These are phyloP conservation scores for Arthrobotrys sinensis DNA, from an alignment of 2,329 filamentous ascomycete genomes.

Conservation along the genomic window DNA sequence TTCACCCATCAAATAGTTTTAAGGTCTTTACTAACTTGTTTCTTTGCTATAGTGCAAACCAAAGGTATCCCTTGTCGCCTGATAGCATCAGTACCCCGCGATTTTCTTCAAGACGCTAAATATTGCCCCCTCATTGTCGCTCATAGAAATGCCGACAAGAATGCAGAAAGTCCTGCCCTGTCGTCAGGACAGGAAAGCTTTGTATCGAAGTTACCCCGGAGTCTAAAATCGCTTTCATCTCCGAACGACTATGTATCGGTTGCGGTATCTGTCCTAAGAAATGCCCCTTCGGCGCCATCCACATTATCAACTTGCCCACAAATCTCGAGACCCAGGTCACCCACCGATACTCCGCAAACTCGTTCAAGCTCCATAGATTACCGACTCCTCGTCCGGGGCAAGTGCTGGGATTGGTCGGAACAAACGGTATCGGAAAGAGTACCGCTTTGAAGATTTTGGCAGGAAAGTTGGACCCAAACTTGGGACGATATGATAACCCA, in stretches of 20 bases:
- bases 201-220: constrained; percentile 93
- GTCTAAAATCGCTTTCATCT: constrained; percentile 98
- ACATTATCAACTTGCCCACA: constrained; percentile 99
- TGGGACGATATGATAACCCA: constrained; percentile 94
- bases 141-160: constrained; percentile 95
- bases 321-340: constrained; percentile 99
- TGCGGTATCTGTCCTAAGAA: constrained; percentile 99
- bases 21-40: constrained; percentile 65
- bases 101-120: constrained; percentile 33
- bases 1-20: not conserved
- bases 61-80: constrained; percentile 73
- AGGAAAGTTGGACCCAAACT: constrained; percentile 97
- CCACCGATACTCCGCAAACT: constrained; percentile 98
- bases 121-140: constrained; percentile 65
- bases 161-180: constrained; percentile 98
- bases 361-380: constrained; percentile 98
- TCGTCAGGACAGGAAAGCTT: constrained; percentile 96
- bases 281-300: constrained; percentile 93
- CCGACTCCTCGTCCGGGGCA: constrained; percentile 96
- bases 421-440: constrained; percentile 99
- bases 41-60: constrained; percentile 82
- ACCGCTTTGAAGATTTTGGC: constrained; percentile 99
- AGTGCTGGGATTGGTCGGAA: constrained; percentile 95
- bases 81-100: constrained; percentile 40
- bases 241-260: constrained; percentile 94